Conservation (phyloP, 305 asterid genomes). For the Fraxinus latifolia region DNA sequence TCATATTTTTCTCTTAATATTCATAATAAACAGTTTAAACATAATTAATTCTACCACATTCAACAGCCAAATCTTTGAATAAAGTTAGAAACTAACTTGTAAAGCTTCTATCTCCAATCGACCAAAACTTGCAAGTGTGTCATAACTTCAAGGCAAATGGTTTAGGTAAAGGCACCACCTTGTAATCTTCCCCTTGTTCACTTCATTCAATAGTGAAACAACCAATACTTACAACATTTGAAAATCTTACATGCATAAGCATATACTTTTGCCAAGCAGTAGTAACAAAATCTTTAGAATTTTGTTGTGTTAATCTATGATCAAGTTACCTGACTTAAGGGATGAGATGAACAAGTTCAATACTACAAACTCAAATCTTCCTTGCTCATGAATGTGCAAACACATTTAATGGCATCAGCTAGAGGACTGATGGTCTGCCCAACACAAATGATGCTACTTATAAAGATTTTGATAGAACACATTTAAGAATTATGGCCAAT, state of each 20-base stretch:
- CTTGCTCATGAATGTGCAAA: too few relatives aligned
- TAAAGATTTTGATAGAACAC: too few relatives aligned
- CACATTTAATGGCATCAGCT: too few relatives aligned
- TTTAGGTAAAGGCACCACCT: slow-evolving; percentile 74
- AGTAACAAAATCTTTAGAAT: neutral
- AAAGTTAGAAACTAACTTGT: slow-evolving; percentile 46
- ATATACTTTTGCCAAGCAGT: neutral
- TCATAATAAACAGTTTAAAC: too few relatives aligned
- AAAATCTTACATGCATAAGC: slow-evolving; percentile 18
- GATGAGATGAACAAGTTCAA: neutral
- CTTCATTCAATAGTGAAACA: slow-evolving; percentile 68
- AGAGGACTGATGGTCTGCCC: too few relatives aligned
- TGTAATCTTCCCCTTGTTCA: slow-evolving; percentile 61
- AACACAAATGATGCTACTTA: too few relatives aligned
- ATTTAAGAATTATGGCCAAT: too few relatives aligned
- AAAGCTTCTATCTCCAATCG: slow-evolving; percentile 70
- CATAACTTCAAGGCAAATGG: slow-evolving; percentile 56
- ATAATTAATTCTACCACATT: too few relatives aligned
- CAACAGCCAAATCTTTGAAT: too few relatives aligned
- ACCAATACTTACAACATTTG: slow-evolving; percentile 51
- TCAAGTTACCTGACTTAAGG: neutral
- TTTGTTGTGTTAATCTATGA: neutral
- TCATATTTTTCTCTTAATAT: too few relatives aligned
- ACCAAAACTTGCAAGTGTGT: slow-evolving; percentile 54
- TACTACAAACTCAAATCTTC: neutral